Conservation (phyloP, 163 green algal genomes). For the Volvox carteri region DNA sequence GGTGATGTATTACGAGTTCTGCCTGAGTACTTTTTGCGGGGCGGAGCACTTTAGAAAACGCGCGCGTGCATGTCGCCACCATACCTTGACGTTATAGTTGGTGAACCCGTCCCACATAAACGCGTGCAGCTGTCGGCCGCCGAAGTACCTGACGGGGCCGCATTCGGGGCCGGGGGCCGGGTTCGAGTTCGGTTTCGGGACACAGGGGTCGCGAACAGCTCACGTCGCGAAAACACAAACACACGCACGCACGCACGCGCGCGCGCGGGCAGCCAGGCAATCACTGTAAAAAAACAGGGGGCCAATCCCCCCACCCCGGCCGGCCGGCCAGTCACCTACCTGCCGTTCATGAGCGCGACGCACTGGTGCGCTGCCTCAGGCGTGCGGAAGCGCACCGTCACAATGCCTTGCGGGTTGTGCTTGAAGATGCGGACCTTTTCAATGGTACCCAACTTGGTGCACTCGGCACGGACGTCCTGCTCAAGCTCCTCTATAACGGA, state of each 20-base stretch:
- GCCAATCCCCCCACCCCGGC: too few species aligned
- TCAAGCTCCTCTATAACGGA: slow-evolving; percentile 82
- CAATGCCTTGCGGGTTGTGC: slow-evolving; percentile 86
- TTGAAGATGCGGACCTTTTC: slow-evolving; percentile 89
- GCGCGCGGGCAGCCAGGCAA: too few species aligned
- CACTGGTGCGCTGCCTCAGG: slow-evolving; percentile 81
- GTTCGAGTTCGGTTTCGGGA: too few species aligned
- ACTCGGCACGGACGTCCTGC: slow-evolving; percentile 79
- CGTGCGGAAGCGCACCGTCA: slow-evolving; percentile 86
- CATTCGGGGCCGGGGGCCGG: too few species aligned
- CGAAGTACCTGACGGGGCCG: slow-evolving; percentile 85
- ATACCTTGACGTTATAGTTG: slow-evolving; percentile 84
- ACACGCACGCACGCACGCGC: too few species aligned
- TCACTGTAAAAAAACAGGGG: too few species aligned
- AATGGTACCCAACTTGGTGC: slow-evolving; percentile 70
- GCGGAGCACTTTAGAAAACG: too few species aligned
- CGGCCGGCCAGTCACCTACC: slow-evolving; percentile 44
- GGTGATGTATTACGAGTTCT: too few species aligned
- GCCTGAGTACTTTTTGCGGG: too few species aligned
- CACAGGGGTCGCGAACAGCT: too few species aligned
- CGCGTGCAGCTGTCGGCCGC: slow-evolving; percentile 78
- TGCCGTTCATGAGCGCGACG: slow-evolving; percentile 88
- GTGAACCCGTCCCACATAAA: slow-evolving; percentile 88
- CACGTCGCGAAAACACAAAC: too few species aligned
- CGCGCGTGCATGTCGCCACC: too few species aligned